These are phyloP conservation scores for Rachicladosporium sp. DNA, from an alignment of 2,329 filamentous ascomycete genomes.

Conservation along the genomic window DNA sequence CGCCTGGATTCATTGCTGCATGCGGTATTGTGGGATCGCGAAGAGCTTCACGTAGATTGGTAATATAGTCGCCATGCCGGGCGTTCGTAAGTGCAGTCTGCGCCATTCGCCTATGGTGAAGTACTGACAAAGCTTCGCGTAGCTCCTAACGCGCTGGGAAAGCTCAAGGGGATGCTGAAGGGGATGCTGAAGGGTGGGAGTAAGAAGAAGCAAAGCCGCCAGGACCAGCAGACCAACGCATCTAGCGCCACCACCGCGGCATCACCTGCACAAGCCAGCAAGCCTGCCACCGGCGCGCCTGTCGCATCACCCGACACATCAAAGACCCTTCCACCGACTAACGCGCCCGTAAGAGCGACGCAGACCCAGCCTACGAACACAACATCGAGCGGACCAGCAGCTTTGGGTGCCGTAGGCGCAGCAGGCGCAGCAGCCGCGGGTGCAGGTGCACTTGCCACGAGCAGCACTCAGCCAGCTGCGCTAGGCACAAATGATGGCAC, in stretches of 20 bases:
- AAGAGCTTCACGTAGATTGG: too few species aligned
- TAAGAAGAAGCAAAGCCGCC: constrained; percentile 9
- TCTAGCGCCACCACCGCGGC: constrained; percentile 2
- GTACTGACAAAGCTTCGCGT: background rate
- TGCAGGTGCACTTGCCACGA: background rate
- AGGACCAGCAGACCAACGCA: constrained; percentile 3
- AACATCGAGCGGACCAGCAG: background rate
- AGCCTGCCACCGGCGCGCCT: background rate
- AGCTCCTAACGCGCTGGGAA: constrained; percentile 13
- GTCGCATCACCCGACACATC: constrained; percentile 1
- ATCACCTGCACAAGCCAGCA: constrained; percentile 5
- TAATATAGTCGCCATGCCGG: constrained; percentile 5
- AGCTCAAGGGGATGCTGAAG: constrained; percentile 17
- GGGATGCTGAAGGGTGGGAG: constrained; percentile 14
- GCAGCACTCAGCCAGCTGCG: background rate
- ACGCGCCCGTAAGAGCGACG: constrained; percentile 5
- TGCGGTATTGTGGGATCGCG: too few species aligned
- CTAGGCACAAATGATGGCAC: background rate
- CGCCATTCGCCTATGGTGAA: background rate
- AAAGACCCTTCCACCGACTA: constrained; percentile 4
- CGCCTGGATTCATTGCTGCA: too few species aligned
- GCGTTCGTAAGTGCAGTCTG: constrained; percentile 8
- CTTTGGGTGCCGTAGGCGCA: background rate
- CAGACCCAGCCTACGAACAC: constrained; percentile 4
- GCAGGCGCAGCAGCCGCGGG: too few species aligned